These are phyloP conservation scores for Candida maltosa DNA, from an alignment of 805 yeast species.

Conservation along the genomic window DNA sequence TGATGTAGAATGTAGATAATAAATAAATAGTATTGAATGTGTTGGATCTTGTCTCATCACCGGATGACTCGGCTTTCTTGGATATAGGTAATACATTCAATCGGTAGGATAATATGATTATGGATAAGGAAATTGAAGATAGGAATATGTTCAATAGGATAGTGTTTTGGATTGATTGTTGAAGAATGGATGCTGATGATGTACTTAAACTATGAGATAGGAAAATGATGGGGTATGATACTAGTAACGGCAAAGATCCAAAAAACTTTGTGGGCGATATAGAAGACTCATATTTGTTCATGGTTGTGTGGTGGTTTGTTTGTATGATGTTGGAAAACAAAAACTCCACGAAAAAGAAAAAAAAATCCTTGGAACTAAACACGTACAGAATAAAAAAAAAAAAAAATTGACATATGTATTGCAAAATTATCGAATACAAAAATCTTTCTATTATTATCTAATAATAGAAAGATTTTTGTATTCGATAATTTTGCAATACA, in stretches of 20 bases:
- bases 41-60: background rate
- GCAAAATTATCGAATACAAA: background rate
- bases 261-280: conserved; percentile 9
- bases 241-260: conserved; percentile 30
- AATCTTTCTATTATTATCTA: too few relatives aligned
- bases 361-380: background rate
- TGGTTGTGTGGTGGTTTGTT: background rate
- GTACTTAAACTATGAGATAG: conserved; percentile 19
- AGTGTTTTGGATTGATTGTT: too few relatives aligned
- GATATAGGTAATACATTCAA: conserved; percentile 3
- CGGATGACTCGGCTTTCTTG: background rate
- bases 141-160: conserved; percentile 6
- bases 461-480: too few relatives aligned
- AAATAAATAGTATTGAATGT: conserved; percentile 1
- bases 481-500: background rate
- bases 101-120: background rate
- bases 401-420: background rate
- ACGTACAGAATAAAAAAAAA: background rate
- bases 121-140: conserved; percentile 1
- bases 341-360: too few relatives aligned
- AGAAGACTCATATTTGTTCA: background rate
- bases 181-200: conserved; percentile 14
- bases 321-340: background rate
- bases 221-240: conserved; percentile 28
- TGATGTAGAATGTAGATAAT: conserved; percentile 5